These are phyloP conservation scores for Viola pubescens DNA, from an alignment of 441 rosid species.

Conservation along the genomic window DNA sequence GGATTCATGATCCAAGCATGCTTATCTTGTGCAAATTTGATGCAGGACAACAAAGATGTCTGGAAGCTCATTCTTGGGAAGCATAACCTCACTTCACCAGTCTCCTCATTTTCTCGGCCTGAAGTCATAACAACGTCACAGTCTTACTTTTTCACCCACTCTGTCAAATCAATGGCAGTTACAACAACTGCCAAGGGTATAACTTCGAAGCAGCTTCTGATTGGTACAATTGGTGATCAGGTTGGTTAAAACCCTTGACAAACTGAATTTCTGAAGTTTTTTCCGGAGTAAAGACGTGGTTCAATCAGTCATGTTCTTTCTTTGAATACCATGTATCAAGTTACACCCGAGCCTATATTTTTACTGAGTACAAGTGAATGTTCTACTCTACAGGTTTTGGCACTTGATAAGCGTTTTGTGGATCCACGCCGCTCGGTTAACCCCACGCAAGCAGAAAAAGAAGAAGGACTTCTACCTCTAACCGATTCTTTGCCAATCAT, in stretches of 20 bases:
- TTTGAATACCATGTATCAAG: neutral
- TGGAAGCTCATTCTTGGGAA: conserved; percentile 89
- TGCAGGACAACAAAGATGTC: conserved; percentile 94
- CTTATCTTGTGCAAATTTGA: conserved; percentile 17
- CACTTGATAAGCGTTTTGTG: conserved; percentile 90
- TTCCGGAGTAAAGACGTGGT: neutral
- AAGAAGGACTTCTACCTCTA: conserved; percentile 93
- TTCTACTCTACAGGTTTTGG: conserved; percentile 59
- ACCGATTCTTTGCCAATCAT: conserved; percentile 87
- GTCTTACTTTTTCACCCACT: conserved; percentile 88
- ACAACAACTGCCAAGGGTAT: conserved; percentile 97
- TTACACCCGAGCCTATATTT: neutral
- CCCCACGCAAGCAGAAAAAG: conserved; percentile 94
- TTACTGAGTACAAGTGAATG: conserved; percentile 14
- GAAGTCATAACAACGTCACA: conserved; percentile 84
- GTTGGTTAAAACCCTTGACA: conserved; percentile 30
- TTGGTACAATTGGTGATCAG: conserved; percentile 91
- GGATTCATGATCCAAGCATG: conserved; percentile 5
- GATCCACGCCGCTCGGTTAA: conserved; percentile 90
- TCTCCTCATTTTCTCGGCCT: conserved; percentile 78
- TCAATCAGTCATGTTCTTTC: conserved; percentile 4
- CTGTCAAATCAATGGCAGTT: conserved; percentile 77
- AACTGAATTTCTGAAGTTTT: neutral
- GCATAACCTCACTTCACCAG: conserved; percentile 86
- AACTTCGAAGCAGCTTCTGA: conserved; percentile 96